These are phyloP conservation scores for Paramecium tetraurelia DNA, from an alignment of 73 alveolate species.

Conservation along the genomic window DNA sequence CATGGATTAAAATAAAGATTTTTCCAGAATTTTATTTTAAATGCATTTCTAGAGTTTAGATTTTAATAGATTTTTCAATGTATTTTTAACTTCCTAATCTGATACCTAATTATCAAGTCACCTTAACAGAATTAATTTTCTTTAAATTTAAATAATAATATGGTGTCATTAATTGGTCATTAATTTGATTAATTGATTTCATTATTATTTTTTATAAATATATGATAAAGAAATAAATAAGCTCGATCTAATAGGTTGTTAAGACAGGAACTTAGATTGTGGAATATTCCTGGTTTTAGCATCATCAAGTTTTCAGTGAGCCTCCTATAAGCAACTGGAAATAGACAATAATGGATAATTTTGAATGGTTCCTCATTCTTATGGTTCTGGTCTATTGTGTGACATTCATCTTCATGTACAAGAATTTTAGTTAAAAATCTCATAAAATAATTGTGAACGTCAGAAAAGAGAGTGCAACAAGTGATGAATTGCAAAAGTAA, in stretches of 20 bases:
- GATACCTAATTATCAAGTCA: no score
- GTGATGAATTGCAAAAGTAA: background rate
- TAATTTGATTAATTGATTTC: background rate
- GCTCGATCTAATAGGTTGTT: background rate
- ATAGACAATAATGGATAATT: background rate
- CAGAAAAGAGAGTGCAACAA: background rate
- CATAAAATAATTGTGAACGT: background rate
- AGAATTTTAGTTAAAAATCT: background rate
- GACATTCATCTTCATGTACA: background rate
- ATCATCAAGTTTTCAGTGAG: background rate
- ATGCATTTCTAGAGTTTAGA: no score
- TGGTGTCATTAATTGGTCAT: no score
- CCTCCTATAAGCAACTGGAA: background rate
- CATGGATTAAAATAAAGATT: no score
- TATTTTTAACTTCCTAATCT: no score
- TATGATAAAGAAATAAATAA: background rate
- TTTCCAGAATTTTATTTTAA: no score
- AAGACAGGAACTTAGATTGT: background rate
- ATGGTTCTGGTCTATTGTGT: background rate
- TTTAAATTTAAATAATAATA: no score
- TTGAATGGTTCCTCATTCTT: background rate
- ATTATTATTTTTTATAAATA: background rate
- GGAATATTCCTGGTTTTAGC: background rate
- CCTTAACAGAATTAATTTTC: no score
- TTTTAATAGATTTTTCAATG: no score